Conservation (phyloP, 139 green algal species). For the Chlorella sp. region DNA sequence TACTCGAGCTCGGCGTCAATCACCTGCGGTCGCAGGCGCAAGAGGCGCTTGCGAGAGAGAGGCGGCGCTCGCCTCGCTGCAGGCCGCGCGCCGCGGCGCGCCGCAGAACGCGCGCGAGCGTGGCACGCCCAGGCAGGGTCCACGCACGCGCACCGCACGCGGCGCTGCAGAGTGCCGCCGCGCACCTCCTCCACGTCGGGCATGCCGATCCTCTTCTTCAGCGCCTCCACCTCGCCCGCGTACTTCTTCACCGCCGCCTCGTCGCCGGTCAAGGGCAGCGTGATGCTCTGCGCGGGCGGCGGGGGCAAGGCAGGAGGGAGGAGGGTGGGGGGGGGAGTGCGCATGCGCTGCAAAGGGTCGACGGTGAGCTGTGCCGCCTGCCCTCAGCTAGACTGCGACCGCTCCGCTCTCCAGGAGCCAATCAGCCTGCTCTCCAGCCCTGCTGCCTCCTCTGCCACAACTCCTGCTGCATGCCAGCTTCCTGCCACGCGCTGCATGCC, state of each 20-base stretch:
- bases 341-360: neutral
- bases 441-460: neutral
- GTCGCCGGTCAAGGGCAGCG: constrained; percentile 51
- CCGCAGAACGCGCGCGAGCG: no score
- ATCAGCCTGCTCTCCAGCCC: no score
- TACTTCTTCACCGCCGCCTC: constrained; percentile 53
- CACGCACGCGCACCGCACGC: no score
- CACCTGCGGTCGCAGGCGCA: constrained; percentile 9
- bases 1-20: constrained; percentile 48
- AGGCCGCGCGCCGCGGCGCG: no score
- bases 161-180: no score
- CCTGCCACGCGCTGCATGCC: neutral
- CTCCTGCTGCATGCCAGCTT: neutral
- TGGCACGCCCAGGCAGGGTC: no score
- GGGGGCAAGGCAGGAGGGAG: neutral
- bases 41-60: no score
- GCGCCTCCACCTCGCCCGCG: constrained; percentile 43
- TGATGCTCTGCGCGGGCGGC: constrained; percentile 39
- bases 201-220: constrained; percentile 53
- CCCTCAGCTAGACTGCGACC: no score
- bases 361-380: neutral
- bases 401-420: no score
- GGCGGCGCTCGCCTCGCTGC: no score
- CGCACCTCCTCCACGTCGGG: constrained; percentile 40
- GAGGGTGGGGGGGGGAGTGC: neutral